These are phyloP conservation scores for Rosa chinensis DNA, from an alignment of 306 rosid genomes.

Conservation along the genomic window DNA sequence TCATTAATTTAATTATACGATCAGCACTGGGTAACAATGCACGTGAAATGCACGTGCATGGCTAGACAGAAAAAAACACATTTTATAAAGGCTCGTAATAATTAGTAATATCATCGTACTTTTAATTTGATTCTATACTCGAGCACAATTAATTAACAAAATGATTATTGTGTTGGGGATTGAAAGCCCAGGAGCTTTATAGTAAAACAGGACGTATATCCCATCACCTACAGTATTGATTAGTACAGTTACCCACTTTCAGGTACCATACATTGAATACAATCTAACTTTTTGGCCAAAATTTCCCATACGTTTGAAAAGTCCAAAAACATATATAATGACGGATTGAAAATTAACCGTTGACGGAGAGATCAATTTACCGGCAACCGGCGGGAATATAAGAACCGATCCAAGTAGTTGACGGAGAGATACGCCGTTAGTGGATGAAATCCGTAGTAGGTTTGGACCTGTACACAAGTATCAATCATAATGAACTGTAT, in stretches of 20 bases:
- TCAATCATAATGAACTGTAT: neutral
- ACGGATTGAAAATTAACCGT: neutral
- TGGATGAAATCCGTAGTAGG: conserved; percentile 72
- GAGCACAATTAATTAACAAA: conserved; percentile 11
- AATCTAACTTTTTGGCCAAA: neutral
- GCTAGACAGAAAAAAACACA: neutral
- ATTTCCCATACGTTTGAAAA: neutral
- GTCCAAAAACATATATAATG: neutral
- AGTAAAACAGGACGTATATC: conserved; percentile 6
- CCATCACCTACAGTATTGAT: neutral
- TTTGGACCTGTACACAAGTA: conserved; percentile 58
- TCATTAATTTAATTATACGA: neutral
- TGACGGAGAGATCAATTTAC: conserved; percentile 39
- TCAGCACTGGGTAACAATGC: neutral
- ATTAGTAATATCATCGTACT: conserved; percentile 23
- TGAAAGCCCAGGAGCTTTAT: neutral
- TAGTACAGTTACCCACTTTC: neutral
- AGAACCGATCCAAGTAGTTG: conserved; percentile 91
- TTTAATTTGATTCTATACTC: conserved; percentile 18
- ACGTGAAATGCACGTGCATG: conserved; percentile 32
- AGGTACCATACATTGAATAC: neutral
- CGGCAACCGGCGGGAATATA: conserved; percentile 78
- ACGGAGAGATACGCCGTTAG: conserved; percentile 92
- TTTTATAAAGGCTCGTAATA: conserved; percentile 10
- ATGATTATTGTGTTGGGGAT: neutral